Conservation (phyloP, 2,329 filamentous ascomycete species). For the Apiospora kogelbergensis region DNA sequence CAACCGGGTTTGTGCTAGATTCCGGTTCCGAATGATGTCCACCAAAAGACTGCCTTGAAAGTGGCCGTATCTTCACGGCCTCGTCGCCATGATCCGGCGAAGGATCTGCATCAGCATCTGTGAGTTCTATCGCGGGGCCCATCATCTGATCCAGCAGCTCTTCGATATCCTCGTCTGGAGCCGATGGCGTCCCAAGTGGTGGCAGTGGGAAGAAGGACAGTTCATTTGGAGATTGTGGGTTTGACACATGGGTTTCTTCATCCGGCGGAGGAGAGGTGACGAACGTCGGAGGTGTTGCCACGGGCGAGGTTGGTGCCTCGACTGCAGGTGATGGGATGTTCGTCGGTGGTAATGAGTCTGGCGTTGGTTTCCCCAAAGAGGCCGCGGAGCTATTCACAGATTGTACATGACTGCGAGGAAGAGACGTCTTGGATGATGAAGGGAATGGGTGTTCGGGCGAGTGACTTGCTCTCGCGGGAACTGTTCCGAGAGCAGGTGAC, state of each 20-base stretch:
- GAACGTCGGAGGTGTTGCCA: background rate
- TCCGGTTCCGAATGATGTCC: background rate
- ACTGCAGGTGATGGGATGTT: background rate
- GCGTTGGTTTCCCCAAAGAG: background rate
- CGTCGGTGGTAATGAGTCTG: background rate
- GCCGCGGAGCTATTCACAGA: background rate
- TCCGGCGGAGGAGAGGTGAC: background rate
- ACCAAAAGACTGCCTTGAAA: background rate
- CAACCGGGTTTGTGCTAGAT: background rate
- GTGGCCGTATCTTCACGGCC: background rate
- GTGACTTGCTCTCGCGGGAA: background rate
- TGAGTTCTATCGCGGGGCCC: background rate
- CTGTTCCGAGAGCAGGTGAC: background rate
- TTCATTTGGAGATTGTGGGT: conserved; percentile 12
- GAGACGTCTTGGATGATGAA: background rate
- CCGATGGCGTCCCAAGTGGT: conserved; percentile 8
- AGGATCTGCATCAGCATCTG: background rate
- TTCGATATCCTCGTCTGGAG: conserved; percentile 9
- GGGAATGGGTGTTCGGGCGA: background rate
- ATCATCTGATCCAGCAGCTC: conserved; percentile 11
- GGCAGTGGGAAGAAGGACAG: conserved; percentile 15
- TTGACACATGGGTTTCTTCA: conserved; percentile 3
- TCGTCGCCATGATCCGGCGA: background rate
- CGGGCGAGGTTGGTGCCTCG: background rate
- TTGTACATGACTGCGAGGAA: background rate